phyloP scores from a whole-genome alignment of 2,329 filamentous ascomycete genomes.

The Alternaria incomplexa region DNA sequence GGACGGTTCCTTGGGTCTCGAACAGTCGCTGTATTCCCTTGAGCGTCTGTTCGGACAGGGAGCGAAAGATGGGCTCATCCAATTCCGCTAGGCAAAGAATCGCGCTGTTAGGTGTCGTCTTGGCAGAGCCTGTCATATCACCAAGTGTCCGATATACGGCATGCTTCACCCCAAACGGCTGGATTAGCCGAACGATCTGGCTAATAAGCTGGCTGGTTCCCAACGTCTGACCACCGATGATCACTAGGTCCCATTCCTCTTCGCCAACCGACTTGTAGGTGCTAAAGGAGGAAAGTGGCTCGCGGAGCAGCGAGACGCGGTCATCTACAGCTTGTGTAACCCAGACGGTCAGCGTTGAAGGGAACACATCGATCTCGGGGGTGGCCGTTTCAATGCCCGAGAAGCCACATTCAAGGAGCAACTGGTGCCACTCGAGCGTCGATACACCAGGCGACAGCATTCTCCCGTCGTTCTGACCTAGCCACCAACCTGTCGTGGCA shows the following conservation, averaged over 20 bases:
- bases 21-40: neutral
- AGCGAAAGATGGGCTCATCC: neutral
- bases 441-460: neutral
- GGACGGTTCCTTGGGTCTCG: neutral
- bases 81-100: slow-evolving; percentile 9
- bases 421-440: slow-evolving; percentile 31
- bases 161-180: neutral
- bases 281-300: neutral
- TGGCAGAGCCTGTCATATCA: neutral
- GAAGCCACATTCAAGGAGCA: neutral
- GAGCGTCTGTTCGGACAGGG: neutral
- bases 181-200: neutral
- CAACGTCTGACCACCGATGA: neutral
- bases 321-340: slow-evolving; percentile 6
- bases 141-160: slow-evolving; percentile 1
- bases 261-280: neutral
- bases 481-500: slow-evolving; percentile 48
- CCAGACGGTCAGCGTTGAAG: neutral
- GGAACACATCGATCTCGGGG: neutral
- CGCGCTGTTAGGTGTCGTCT: neutral
- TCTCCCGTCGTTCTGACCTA: slow-evolving; percentile 10
- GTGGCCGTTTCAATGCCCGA: neutral
- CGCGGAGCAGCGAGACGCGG: neutral
- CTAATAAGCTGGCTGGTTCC: neutral
- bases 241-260: neutral